Evolutionary conservation across 768 basidiomycete species (phyloP), one percentile per base, ranked within the genome.

Genomic region (Suillus weaverae): DNA sequence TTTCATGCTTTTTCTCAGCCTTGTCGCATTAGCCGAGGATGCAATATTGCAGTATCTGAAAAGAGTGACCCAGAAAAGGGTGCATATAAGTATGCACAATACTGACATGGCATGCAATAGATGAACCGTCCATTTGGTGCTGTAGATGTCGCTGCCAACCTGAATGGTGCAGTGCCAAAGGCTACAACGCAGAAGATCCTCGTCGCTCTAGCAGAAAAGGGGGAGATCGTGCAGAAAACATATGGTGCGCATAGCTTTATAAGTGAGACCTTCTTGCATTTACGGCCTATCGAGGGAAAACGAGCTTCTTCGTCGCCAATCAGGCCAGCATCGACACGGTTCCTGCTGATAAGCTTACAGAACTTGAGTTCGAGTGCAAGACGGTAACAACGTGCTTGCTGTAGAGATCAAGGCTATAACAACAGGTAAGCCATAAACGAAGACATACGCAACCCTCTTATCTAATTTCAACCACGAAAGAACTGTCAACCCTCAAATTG

Each of bases 61-160:
- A 81, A 80, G 78, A 77, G 94, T 91, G 61, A 64, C 67, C 59
- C 18, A 43, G 18, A 62, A 53, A 38, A 20, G 51, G 11, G 32
- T 48, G 61, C 32, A 46, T 68, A 62, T n/a, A n/a, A n/a, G n/a
- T 66, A 73, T 62, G 63, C 64, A 46, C 32, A 14, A 11, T 35
- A 18, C 57, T 54, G 41, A 35, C 14, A 35, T 55, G 48, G 48
- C 51, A 30, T 55, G 53, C 43, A 53, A 41, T 70, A 95, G 92
- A 92, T 94, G 86, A 97, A 97, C 76, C 85, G 94, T n/a, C 94
- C 94, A 6, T 96, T 89, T 71, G 94, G 94, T 9, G 94, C 93
- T 66, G 94, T 95, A 41, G 95, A 97, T 73, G 89, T 97, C 6
- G 85, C 91, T 18, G 92, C 94, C 11, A 97, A 97, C 77, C 79